phyloP scores from a whole-genome alignment of 495 filamentous ascomycete genomes.

The Margaritispora aquatica region DNA sequence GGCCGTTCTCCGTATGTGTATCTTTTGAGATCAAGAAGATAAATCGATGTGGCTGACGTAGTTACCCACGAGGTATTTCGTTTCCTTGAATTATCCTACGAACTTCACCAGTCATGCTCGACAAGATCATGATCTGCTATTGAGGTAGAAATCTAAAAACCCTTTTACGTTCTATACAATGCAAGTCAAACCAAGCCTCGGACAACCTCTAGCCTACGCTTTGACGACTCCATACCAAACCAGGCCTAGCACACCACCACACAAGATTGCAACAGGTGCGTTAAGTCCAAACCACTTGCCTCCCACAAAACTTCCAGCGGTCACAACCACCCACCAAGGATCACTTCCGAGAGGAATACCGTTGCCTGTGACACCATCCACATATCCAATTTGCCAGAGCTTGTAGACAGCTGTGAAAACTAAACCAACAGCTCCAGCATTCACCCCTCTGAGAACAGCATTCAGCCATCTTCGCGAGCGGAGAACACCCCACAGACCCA shows the following conservation, averaged over 20 bases:
- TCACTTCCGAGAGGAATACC: constrained; percentile 55
- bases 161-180: no score
- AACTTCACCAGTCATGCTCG: no score
- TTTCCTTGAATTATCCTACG: no score
- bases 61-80: no score
- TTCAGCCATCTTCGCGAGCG: constrained; percentile 48
- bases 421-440: constrained; percentile 69
- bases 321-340: constrained; percentile 68
- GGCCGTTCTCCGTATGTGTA: no score
- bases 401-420: constrained; percentile 81
- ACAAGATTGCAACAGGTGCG: constrained; percentile 55
- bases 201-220: no score
- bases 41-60: no score
- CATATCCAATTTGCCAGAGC: constrained; percentile 70
- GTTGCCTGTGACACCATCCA: constrained; percentile 42
- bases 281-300: constrained; percentile 54
- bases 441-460: constrained; percentile 57
- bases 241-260: constrained; percentile 58
- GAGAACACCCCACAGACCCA: constrained; percentile 61
- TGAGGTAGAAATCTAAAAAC: no score
- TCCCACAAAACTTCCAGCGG: constrained; percentile 55
- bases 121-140: no score
- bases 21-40: no score
- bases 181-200: no score
- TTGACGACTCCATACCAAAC: constrained; percentile 7